Evolutionary conservation across 2,329 filamentous ascomycete species (phyloP), one percentile per base, ranked within the genome.

Genomic region (Cadophora malorum): DNA sequence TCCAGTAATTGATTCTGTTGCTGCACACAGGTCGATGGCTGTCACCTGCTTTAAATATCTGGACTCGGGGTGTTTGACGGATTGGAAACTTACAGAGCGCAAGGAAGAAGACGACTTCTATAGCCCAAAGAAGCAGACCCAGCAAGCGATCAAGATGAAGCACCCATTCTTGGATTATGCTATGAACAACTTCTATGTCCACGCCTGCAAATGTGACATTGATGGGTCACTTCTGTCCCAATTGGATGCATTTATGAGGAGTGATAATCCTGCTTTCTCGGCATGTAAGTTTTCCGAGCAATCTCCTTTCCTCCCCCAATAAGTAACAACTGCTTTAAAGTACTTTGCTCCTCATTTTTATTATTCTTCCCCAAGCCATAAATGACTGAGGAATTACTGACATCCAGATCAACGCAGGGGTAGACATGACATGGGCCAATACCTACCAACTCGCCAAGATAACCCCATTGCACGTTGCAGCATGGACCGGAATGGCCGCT

Each of bases 81-180:
- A 64, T n/a, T 66, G 53, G 53, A 63, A 52, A n/a, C n/a, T 67
- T 16, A 45, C 14, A 38, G 59, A 68, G 19, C 23, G 58, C 19
- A 25, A 31, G 3, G 28, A 25, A 33, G 28, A 60, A 10, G 59
- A 59, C 31, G 25, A 67, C 3, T 52, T 38, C 35, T 62, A 63
- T n/a, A 2, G n/a, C n/a, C 64, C 56, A 2, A n/a, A 35, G 45
- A 35, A 38, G 5, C 21, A 28, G 67, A 21, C 19, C 28, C 38
- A 62, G 31, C 35, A 67, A 61, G 16, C 56, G 4, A 59, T 67
- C 53, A 66, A 47, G 31, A 47, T 75, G 65, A 62, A 66, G 38
- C 55, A 71, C 65, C 67, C 71, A 55, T 70, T 73, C 65, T 50
- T 72, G 47, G 64, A 69, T 19, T 72, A 74, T 56, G 69, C 72